Evolutionary conservation across 257 asterid species (phyloP).

Genomic region (Eustoma russellianum): DNA sequence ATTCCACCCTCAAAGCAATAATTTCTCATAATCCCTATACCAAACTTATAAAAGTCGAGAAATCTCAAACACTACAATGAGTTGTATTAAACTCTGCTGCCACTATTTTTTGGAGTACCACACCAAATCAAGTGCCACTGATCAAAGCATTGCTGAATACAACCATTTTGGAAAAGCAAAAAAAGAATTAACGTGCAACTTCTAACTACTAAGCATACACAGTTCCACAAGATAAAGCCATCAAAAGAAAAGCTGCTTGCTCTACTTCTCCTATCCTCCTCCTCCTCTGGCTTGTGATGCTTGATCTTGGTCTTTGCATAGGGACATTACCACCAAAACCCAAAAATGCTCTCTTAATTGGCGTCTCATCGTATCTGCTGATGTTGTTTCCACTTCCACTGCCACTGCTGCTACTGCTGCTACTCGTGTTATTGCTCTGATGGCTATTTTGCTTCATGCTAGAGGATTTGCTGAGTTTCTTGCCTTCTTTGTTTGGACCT

Average conservation of each 20-base stretch:
- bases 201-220: constrained; percentile 49
- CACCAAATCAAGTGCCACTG: too few relatives aligned
- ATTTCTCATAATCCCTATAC: too few relatives aligned
- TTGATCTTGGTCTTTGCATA: constrained; percentile 71
- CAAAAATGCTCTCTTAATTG: constrained; percentile 40
- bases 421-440: constrained; percentile 13
- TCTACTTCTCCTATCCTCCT: constrained; percentile 74
- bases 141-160: too few relatives aligned
- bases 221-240: constrained; percentile 84
- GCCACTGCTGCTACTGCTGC: constrained; percentile 38
- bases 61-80: too few relatives aligned
- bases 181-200: too few relatives aligned
- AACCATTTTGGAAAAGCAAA: too few relatives aligned
- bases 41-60: too few relatives aligned
- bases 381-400: constrained; percentile 36
- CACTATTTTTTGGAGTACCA: too few relatives aligned
- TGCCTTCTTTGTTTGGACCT: constrained; percentile 63
- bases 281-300: constrained; percentile 23
- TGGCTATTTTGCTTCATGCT: constrained; percentile 9
- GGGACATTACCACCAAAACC: constrained; percentile 61
- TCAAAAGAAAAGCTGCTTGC: constrained; percentile 75
- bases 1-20: too few relatives aligned
- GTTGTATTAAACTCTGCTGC: too few relatives aligned
- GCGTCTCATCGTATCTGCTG: constrained; percentile 19
- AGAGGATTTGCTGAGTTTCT: constrained; percentile 48